These are phyloP conservation scores for Parsonsia alboflavescens DNA, from an alignment of 257 asterid genomes.

Conservation along the genomic window DNA sequence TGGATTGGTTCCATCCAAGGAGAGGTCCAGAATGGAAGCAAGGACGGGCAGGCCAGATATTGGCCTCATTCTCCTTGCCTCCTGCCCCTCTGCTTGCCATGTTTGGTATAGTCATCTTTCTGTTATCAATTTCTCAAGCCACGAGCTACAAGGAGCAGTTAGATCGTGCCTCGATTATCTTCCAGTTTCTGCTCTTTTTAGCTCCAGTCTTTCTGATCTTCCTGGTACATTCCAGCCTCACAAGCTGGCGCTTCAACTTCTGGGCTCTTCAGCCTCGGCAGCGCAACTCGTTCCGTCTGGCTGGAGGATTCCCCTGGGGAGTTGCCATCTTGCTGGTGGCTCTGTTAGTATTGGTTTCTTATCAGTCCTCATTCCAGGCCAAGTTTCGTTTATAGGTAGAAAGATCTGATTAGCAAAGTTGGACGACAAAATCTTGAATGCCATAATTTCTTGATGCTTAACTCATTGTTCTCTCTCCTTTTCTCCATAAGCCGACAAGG, in stretches of 20 bases:
- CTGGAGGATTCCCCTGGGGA: slow-evolving; percentile 56
- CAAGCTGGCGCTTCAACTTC: slow-evolving; percentile 27
- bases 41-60: slow-evolving; percentile 41
- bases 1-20: slow-evolving; percentile 44
- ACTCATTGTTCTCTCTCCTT: neutral
- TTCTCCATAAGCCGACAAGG: neutral
- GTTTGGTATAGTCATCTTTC: slow-evolving; percentile 48
- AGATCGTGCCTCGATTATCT: slow-evolving; percentile 20
- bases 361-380: slow-evolving; percentile 53
- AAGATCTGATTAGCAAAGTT: slow-evolving; percentile 28
- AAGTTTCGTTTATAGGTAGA: slow-evolving; percentile 38
- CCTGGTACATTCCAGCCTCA: slow-evolving; percentile 29
- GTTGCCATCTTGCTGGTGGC: slow-evolving; percentile 41
- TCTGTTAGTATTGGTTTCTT: slow-evolving; percentile 51
- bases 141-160: slow-evolving; percentile 43
- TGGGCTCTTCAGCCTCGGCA: slow-evolving; percentile 22
- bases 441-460: neutral
- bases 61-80: slow-evolving; percentile 51
- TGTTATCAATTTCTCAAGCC: slow-evolving; percentile 51
- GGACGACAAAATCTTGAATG: neutral
- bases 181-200: slow-evolving; percentile 47
- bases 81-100: slow-evolving; percentile 51
- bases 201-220: slow-evolving; percentile 40
- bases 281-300: slow-evolving; percentile 10
- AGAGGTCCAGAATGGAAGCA: slow-evolving; percentile 55